phyloP scores from a whole-genome alignment of 768 basidiomycete species.

The Termitomyces sp. region DNA sequence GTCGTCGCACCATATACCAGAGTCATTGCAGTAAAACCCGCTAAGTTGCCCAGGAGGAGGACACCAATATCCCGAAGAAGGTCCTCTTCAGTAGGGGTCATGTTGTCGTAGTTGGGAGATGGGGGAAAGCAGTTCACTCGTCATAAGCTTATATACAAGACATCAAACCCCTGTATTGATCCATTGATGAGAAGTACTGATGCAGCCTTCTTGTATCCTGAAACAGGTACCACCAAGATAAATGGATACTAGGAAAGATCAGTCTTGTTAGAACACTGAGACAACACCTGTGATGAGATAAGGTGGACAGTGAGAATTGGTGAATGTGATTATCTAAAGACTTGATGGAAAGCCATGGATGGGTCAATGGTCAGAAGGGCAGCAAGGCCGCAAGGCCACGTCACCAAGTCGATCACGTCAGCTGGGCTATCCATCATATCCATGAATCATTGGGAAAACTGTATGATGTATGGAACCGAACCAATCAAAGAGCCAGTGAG shows the following conservation, averaged over 20 bases:
- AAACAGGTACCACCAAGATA: too few relatives aligned
- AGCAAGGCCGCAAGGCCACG: too few relatives aligned
- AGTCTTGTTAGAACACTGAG: not conserved
- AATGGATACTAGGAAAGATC: not conserved
- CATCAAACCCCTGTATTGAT: not conserved
- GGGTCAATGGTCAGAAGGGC: not conserved
- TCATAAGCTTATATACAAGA: not conserved
- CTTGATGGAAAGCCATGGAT: not conserved
- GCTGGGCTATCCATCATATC: too few relatives aligned
- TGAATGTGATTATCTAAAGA: too few relatives aligned
- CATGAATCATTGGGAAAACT: too few relatives aligned
- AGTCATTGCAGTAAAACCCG: constrained; percentile 13
- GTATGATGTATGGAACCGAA: too few relatives aligned
- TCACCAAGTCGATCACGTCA: too few relatives aligned
- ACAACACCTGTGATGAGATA: not conserved
- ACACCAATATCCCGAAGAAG: constrained; percentile 12
- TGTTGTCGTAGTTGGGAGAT: not conserved
- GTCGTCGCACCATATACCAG: constrained; percentile 7
- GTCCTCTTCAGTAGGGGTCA: constrained; percentile 5
- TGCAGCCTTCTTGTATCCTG: not conserved
- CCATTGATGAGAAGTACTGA: not conserved
- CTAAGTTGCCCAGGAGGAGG: constrained; percentile 9
- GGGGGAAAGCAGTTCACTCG: not conserved
- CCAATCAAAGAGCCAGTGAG: too few relatives aligned
- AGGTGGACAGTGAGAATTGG: not conserved